Evolutionary conservation across 2,329 filamentous ascomycete genomes (phyloP), one percentile per base, ranked within the genome.

Genomic region (Fulvia fulva): DNA sequence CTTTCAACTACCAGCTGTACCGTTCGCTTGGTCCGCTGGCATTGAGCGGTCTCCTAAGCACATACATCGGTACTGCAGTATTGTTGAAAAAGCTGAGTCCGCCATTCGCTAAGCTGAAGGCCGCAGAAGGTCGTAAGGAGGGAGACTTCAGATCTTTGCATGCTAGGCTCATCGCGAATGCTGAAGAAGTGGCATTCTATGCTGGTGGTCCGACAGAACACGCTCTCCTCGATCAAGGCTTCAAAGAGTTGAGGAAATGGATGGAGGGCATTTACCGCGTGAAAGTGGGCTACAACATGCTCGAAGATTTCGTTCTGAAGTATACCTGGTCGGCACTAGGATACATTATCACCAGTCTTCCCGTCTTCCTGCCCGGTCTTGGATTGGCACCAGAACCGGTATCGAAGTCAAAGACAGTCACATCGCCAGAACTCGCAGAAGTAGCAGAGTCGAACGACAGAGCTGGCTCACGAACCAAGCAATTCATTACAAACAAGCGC

Each of bases 311-410:
- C 69, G 91, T 99, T 51, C 79, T 99, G 59, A 99, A 99, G 74
- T 99, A 99, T 73, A 94, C 91, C 64, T 99, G 94, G 94, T 97
- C 92, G 63, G 94, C 94, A 0, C 96, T 97, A 70, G 94, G 94
- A 34, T 99, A 99, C 70, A 82, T 97, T 34, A 82, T 99, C 57
- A 94, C 93, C 1, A 95, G 93, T 2, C 80, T 99, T 11, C 94
- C 94, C 0, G 88, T 97, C 50, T 99, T 97, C 76, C 80, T 99
- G 19, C 94, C 94, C 0, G 90, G 91, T 0, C 96, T 94, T 91
- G 92, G 94, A 28, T 76, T 93, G 32, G 90, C 88, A 12, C 41
- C 81, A 26, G 58, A 65, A 28, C 65, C 62, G 16, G 82, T 16
- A 77, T 86, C 55, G 90, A 96, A 74, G 79, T 89, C 67, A 75